phyloP scores from a whole-genome alignment of 2,329 filamentous ascomycete genomes.

The Tolypocladium ovalisporum region DNA sequence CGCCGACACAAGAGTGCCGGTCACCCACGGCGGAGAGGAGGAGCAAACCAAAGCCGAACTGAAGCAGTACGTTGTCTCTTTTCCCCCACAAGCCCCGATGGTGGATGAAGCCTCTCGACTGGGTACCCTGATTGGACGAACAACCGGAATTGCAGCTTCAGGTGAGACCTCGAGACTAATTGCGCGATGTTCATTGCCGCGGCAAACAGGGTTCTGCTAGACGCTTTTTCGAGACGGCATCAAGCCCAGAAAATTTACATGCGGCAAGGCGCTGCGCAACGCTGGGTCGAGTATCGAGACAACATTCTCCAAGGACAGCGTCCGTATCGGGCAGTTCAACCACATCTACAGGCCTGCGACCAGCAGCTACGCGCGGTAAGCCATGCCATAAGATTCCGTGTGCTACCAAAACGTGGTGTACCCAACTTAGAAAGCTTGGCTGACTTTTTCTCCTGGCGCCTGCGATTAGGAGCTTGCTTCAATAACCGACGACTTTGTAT shows the following conservation, averaged over 20 bases:
- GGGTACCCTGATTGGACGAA: not conserved
- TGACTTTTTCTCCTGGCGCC: not conserved
- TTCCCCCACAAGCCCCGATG: not conserved
- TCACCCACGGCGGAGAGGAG: conserved; percentile 38
- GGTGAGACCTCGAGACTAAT: not conserved
- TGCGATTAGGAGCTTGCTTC: conserved; percentile 40
- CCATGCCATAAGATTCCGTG: conserved; percentile 3
- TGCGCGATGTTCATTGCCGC: not conserved
- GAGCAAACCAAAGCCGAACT: conserved; percentile 53
- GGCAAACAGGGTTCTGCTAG: conserved; percentile 39
- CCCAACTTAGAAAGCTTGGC: not conserved
- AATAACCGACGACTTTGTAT: conserved; percentile 49
- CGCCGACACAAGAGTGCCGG: conserved; percentile 49
- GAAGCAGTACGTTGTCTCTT: conserved; percentile 39
- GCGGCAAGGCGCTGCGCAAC: conserved; percentile 47
- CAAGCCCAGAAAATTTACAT: conserved; percentile 55
- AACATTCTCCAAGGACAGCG: conserved; percentile 40
- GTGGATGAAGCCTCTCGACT: not conserved
- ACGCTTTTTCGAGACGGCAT: conserved; percentile 50
- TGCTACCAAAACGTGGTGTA: not conserved
- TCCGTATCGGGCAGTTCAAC: conserved; percentile 34
- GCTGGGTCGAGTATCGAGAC: conserved; percentile 46
- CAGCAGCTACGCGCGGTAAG: conserved; percentile 45
- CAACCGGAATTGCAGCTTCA: not conserved
- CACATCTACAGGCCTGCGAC: conserved; percentile 42